Evolutionary conservation across 768 basidiomycete species (phyloP), one percentile per base, ranked within the genome.

Genomic region (Rubroboletus satanas): DNA sequence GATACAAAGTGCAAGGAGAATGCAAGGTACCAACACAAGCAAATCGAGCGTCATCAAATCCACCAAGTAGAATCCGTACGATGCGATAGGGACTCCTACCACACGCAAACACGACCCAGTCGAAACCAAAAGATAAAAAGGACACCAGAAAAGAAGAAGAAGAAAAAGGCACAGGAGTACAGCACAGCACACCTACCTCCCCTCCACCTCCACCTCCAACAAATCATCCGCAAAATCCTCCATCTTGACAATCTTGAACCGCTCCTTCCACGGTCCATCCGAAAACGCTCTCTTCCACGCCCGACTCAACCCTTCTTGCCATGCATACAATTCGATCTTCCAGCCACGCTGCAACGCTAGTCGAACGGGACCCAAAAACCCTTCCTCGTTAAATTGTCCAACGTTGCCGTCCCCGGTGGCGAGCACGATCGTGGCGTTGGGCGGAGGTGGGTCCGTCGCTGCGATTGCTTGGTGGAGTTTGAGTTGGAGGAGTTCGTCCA

Each of bases 371-470:
- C 93, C 93, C 26, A 94, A 69, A 74, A 97, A 98, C 7, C 95
- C 95, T 64, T 93, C 89, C 56, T 92, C 89, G 69, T 85, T 95
- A 68, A 96, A 97, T 67, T 96, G 89, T 6, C 90, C 89, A 10
- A 88, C 86, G 63, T 92, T 91, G 23, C 93, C 93, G 69, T 98
- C 95, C 5, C 95, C 95, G 0, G 95, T 97, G 1, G 92, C 95
- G 41, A 98, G 81, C 43, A 97, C 87, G 62, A 97, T 89, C 18
- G 90, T 93, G 12, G 85, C 81, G 3, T 83, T 81, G 11, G 74
- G 64, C 0, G 84, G 84, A 2, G 82, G 84, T 1, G 79, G 76
- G 57, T 91, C 88, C 7, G 81, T 78, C 42, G 81, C 83, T 10
- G 87, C 84, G 49, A 98, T 76, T 11, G 87, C 87, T 67, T 95